These are phyloP conservation scores for Brachypodium distachyon DNA, from an alignment of 202 grass and related monocot genomes.

Conservation along the genomic window DNA sequence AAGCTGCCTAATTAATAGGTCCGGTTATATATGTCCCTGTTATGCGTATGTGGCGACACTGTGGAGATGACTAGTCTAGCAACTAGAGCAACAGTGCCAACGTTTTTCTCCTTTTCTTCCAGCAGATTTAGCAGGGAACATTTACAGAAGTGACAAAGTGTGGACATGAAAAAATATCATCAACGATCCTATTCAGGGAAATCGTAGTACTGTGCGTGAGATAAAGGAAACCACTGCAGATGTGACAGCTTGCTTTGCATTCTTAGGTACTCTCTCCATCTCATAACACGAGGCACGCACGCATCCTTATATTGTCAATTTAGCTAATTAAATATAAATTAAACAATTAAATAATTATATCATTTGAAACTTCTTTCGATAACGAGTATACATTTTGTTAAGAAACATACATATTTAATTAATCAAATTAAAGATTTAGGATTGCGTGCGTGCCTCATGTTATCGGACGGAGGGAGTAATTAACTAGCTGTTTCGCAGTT, in stretches of 20 bases:
- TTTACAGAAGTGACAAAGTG: neutral
- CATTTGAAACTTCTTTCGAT: too few species aligned
- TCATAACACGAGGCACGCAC: too few species aligned
- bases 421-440: too few species aligned
- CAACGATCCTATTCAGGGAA: neutral
- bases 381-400: too few species aligned
- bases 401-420: too few species aligned
- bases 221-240: neutral
- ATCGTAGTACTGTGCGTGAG: neutral
- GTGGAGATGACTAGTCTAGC: neutral
- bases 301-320: too few species aligned
- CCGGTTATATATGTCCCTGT: constrained; percentile 1
- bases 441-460: too few species aligned
- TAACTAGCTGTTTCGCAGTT: neutral
- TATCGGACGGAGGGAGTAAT: neutral
- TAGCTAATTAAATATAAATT: too few species aligned
- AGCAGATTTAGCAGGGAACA: neutral
- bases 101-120: neutral
- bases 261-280: too few species aligned
- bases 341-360: too few species aligned
- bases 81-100: neutral
- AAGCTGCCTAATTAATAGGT: neutral
- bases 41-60: neutral
- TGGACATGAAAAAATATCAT: neutral
- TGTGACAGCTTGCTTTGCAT: too few species aligned